Conservation (phyloP, 495 filamentous ascomycete species). For the Xylaria flabelliformis region DNA sequence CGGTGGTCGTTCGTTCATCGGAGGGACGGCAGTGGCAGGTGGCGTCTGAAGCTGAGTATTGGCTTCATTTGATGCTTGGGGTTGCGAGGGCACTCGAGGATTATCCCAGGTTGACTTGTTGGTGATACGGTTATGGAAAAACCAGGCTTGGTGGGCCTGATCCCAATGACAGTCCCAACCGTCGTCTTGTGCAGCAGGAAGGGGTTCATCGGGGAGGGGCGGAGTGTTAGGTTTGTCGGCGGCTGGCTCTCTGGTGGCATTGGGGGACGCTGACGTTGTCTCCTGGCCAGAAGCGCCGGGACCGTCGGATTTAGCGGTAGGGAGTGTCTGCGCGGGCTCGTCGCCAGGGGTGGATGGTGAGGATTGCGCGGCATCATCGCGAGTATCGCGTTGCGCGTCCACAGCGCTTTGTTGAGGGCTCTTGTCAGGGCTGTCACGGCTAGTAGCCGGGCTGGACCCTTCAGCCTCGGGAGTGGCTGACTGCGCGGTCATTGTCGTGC, state of each 20-base stretch:
- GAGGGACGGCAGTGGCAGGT: conserved; percentile 39
- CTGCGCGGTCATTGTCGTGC: conserved; percentile 4
- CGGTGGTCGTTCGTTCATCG: conserved; percentile 37
- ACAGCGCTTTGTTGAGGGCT: background rate
- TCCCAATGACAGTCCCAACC: conserved; percentile 93
- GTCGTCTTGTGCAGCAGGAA: conserved; percentile 64
- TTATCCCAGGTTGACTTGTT: conserved; percentile 85
- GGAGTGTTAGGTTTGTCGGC: conserved; percentile 41
- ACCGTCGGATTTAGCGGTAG: conserved; percentile 6
- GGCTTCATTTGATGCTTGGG: conserved; percentile 19
- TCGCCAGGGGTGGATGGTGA: conserved; percentile 1
- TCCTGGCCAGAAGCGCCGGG: conserved; percentile 43
- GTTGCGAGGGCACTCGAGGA: conserved; percentile 65
- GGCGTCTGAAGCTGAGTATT: conserved; percentile 32
- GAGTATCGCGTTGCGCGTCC: background rate
- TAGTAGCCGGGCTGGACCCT: background rate
- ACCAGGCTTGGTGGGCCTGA: conserved; percentile 69
- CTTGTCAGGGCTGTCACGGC: background rate
- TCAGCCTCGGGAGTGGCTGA: conserved; percentile 4
- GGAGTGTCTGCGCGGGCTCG: conserved; percentile 8
- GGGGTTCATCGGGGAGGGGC: conserved; percentile 49
- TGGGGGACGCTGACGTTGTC: conserved; percentile 26
- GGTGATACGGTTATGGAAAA: conserved; percentile 90
- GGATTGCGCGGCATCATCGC: conserved; percentile 18
- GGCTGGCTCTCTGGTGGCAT: conserved; percentile 1